Evolutionary conservation across 139 green algal species (phyloP).

Genomic region (Tetraselmis chui): DNA sequence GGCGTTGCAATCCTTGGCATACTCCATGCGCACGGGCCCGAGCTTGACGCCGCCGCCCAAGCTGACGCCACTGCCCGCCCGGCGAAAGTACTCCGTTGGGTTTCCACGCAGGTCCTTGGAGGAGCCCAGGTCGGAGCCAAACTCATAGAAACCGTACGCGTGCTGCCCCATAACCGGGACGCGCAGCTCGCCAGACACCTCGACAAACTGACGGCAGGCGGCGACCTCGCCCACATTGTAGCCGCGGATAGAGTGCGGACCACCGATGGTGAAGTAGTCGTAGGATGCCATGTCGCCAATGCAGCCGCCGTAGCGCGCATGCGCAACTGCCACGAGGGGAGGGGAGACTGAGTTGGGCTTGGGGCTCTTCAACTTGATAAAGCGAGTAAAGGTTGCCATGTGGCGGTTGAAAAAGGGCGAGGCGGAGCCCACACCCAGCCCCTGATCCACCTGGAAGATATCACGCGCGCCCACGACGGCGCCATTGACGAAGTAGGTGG

Average conservation of each 20-base stretch:
- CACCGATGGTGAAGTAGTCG: conserved; percentile 89
- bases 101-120: conserved; percentile 64
- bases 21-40: conserved; percentile 74
- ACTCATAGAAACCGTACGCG: conserved; percentile 83
- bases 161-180: conserved; percentile 59
- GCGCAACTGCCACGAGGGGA: conserved; percentile 71
- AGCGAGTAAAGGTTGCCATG: conserved; percentile 48
- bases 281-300: conserved; percentile 89
- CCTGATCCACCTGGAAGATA: conserved; percentile 72
- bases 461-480: conserved; percentile 61
- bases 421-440: conserved; percentile 55
- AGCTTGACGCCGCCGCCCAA: conserved; percentile 81
- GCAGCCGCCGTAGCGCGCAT: conserved; percentile 51
- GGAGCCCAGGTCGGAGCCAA: conserved; percentile 75
- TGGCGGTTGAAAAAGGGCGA: conserved; percentile 71
- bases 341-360: conserved; percentile 16
- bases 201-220: conserved; percentile 64
- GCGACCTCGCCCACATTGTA: conserved; percentile 92
- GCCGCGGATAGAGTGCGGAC: conserved; percentile 85
- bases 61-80: conserved; percentile 65
- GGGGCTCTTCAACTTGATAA: conserved; percentile 48
- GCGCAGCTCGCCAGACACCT: conserved; percentile 74
- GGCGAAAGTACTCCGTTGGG: conserved; percentile 89
- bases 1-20: conserved; percentile 72
- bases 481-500: conserved; percentile 69